A percentile compares a stretch with the other conserved stretches of the same genome.
Evolutionary conservation across 2,329 filamentous ascomycete species (phyloP).

Genomic region (Rutstroemia sp.): DNA sequence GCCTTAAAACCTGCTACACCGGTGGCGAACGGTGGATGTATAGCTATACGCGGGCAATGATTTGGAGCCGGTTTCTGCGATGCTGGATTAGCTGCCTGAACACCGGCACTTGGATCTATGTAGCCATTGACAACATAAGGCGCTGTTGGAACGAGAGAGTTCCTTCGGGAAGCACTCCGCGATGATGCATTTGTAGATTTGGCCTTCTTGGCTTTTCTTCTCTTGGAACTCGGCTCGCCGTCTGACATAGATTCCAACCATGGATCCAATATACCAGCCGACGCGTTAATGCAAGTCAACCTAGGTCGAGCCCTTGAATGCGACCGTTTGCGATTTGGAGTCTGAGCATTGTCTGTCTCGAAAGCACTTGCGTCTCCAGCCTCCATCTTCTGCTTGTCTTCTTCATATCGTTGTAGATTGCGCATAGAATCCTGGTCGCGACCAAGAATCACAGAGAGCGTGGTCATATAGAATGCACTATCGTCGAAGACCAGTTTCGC

Average conservation of each 20-base stretch:
- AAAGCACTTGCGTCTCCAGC: conserved; percentile 41
- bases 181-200: conserved; percentile 40
- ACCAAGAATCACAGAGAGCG: conserved; percentile 63
- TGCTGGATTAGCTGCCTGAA: background rate
- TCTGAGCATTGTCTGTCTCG: background rate
- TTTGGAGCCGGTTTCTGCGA: conserved; percentile 46
- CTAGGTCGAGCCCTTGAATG: conserved; percentile 36
- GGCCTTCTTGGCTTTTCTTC: conserved; percentile 35
- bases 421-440: conserved; percentile 43
- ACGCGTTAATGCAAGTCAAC: conserved; percentile 59
- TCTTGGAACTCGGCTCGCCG: conserved; percentile 14
- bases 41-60: conserved; percentile 59
- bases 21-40: conserved; percentile 60
- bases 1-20: conserved; percentile 58
- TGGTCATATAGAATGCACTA: conserved; percentile 73
- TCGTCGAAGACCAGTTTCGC: conserved; percentile 63
- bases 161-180: conserved; percentile 26
- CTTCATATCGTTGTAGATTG: background rate
- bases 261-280: conserved; percentile 52
- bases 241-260: background rate
- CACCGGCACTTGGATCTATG: background rate
- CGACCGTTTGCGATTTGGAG: too few relatives aligned
- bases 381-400: background rate
- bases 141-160: conserved; percentile 21
- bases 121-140: conserved; percentile 16